phyloP scores from a whole-genome alignment of 768 basidiomycete genomes.

The Tulasnella sp. region DNA sequence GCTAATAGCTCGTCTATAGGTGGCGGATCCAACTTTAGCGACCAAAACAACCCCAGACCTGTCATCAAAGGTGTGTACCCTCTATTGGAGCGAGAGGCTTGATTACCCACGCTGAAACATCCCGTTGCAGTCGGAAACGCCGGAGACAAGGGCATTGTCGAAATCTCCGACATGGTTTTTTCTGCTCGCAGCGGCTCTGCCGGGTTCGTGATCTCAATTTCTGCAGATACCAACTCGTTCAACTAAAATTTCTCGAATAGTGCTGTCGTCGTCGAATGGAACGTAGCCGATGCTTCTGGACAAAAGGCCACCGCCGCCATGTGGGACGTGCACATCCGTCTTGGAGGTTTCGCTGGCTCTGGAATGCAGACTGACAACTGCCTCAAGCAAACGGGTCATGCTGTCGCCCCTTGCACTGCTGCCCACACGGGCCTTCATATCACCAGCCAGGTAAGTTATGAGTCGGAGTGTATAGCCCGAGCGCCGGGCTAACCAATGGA shows the following conservation, averaged over 20 bases:
- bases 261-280: slow-evolving; percentile 61
- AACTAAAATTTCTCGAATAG: slow-evolving; percentile 38
- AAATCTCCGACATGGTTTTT: slow-evolving; percentile 64
- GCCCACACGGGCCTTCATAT: slow-evolving; percentile 67
- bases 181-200: slow-evolving; percentile 46
- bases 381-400: slow-evolving; percentile 37
- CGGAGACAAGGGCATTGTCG: slow-evolving; percentile 51
- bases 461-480: slow-evolving; percentile 32
- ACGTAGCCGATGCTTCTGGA: slow-evolving; percentile 52
- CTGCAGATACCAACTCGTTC: not conserved
- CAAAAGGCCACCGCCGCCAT: slow-evolving; percentile 53
- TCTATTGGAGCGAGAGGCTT: not conserved
- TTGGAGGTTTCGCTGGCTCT: slow-evolving; percentile 36
- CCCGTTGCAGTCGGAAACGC: slow-evolving; percentile 43
- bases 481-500: not conserved
- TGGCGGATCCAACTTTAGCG: slow-evolving; percentile 48
- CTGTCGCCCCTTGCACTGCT: slow-evolving; percentile 47
- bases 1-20: not conserved
- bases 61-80: slow-evolving; percentile 41
- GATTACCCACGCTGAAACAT: not conserved
- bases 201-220: not conserved
- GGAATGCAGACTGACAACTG: slow-evolving; percentile 40
- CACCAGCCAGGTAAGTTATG: slow-evolving; percentile 39
- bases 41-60: slow-evolving; percentile 45
- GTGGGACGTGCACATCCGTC: slow-evolving; percentile 55